Percentiles rank a stretch among this genome's conserved stretches.
Evolutionary conservation across 495 filamentous ascomycete genomes (phyloP).

Genomic region (Darksidea phi): DNA sequence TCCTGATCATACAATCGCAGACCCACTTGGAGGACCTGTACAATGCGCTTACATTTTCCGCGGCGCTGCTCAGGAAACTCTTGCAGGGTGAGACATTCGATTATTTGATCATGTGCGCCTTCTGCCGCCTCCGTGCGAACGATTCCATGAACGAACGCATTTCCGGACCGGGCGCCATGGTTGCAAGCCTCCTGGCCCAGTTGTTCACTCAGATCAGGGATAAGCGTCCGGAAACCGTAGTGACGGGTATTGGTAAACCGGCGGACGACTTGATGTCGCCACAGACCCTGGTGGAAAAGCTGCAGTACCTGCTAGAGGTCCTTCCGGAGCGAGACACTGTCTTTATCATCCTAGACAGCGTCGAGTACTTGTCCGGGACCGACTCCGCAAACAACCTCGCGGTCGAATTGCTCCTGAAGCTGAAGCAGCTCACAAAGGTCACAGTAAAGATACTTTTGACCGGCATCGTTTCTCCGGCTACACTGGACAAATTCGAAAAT

Average conservation of each 20-base stretch:
- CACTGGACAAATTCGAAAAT: not conserved
- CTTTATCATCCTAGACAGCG: not conserved
- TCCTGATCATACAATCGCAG: not conserved
- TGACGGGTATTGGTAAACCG: not conserved
- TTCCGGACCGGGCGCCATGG: not conserved
- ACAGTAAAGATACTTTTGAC: not conserved
- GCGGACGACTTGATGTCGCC: not conserved
- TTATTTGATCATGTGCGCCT: not conserved
- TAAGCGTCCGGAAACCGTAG: not conserved
- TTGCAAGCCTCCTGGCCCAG: not conserved
- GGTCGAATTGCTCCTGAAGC: not conserved
- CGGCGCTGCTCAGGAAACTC: not conserved
- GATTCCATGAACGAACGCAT: not conserved
- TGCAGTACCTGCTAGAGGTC: not conserved
- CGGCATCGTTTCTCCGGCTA: not conserved
- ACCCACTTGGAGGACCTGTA: not conserved
- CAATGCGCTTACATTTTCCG: not conserved
- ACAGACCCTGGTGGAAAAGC: too few relatives aligned
- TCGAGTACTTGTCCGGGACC: not conserved
- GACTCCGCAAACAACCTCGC: not conserved
- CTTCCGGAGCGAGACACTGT: not conserved
- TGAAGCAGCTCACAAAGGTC: not conserved
- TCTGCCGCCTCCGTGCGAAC: not conserved
- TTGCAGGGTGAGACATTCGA: not conserved
- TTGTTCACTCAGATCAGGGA: not conserved